Evolutionary conservation across 768 basidiomycete species (phyloP), one percentile per base, ranked within the genome.

Genomic region (Hypsizygus marmoreus): DNA sequence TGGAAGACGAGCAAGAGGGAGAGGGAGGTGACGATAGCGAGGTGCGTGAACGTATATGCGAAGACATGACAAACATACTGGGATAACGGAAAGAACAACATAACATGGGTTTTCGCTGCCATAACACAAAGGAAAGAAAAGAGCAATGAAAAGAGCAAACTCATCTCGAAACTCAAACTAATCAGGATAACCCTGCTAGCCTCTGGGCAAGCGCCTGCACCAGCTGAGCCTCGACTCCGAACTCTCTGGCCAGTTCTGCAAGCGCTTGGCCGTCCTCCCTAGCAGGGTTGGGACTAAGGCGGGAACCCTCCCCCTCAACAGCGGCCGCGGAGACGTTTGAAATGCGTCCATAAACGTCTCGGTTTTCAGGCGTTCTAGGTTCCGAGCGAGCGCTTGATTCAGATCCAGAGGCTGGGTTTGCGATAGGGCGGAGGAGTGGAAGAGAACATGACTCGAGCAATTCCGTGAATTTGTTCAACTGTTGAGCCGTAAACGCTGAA

Each of bases 151-250:
- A 31, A 30, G 5, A 10, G 17, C 34, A 1, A 24, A 47, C 38
- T 35, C 23, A 43, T 37, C 40, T 35, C 38, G n/a, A 19, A 22
- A 22, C 20, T 31, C 9, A 23, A 11, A 12, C 39, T 23, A 7
- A 28, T 53, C 39, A 57, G 36, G 30, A 55, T 25, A 62, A 40
- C 8, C 54, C 58, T 31, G 65, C 63, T 29, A 88, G 69, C 39
- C 85, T 75, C 50, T 84, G 81, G 30, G 78, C 81, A 34, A 88
- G 74, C 3, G 83, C 82, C 57, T 86, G 77, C 34, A 88, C 79
- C 20, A 88, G 60, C 32, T 81, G 74, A 24, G 86, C 70, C 43
- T 86, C 82, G 16, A 88, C 73, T n/a, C 86, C 86, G 49, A 88
- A 88, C 61, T 88, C 87, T 53, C 73, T 74, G 17, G 87, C 86